Percentiles rank a stretch among this genome's conserved stretches.
Conservation (phyloP, 495 filamentous ascomycete species). For the Neurospora sp. region DNA sequence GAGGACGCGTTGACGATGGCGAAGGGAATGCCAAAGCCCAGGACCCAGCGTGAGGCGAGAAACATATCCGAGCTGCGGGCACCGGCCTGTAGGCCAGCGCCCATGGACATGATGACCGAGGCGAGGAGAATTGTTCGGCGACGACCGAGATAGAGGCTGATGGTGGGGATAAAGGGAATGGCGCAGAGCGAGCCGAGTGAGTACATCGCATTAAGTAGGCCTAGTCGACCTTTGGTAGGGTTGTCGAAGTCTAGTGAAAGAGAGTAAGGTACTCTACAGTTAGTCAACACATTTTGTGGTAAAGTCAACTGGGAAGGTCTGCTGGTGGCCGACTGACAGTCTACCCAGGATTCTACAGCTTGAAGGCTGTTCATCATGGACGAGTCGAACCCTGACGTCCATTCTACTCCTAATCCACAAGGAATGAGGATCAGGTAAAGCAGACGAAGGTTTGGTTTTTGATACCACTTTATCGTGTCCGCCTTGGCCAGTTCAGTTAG, state of each 20-base stretch:
- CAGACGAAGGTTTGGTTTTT: constrained; percentile 50
- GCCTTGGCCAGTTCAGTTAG: constrained; percentile 36
- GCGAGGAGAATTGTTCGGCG: constrained; percentile 44
- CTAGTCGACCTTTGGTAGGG: constrained; percentile 23
- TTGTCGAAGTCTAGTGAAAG: constrained; percentile 24
- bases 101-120: constrained; percentile 33
- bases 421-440: constrained; percentile 57
- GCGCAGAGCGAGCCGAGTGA: constrained; percentile 33
- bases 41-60: constrained; percentile 46
- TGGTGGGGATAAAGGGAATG: constrained; percentile 45
- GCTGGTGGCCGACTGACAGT: constrained; percentile 28
- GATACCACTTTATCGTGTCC: constrained; percentile 48
- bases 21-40: constrained; percentile 53
- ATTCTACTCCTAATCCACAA: constrained; percentile 54
- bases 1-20: constrained; percentile 48
- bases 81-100: constrained; percentile 18
- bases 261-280: neutral
- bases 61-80: constrained; percentile 40
- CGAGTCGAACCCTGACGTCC: constrained; percentile 57
- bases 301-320: constrained; percentile 9
- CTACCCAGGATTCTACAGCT: constrained; percentile 46
- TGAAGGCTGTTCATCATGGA: constrained; percentile 57
- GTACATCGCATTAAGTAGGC: constrained; percentile 31
- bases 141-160: constrained; percentile 42
- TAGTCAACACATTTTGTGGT: neutral